Base-by-base conservation (phyloP, 257 asterid species). In the Ilex aquifolium region DNA sequence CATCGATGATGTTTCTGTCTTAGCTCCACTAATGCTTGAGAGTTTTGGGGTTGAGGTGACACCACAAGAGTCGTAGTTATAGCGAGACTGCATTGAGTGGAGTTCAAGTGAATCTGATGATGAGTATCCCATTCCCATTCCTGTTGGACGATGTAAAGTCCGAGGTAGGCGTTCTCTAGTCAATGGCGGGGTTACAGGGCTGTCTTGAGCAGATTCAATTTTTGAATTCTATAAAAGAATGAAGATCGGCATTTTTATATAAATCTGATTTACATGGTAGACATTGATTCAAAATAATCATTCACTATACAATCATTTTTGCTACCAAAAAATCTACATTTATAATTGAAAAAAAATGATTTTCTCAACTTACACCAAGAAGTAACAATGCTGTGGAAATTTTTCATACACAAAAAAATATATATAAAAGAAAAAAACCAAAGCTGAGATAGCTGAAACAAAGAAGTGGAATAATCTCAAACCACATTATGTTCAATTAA, bases 111-210 rank as follows among this genome's bases (percentile, higher is more conserved):
- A 83, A 56, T 84, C 95, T 0, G 95, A 77, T 0, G 97, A 83
- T 11, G 98, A 91, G 76, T 82, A 83, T 42, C 80, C 87, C 65
- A 66, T 68, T 42, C 57, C 69, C 55, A 50, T 52, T 42, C 57
- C 69, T 50, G 42, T 52, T 50, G 91, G 96, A 56, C 90, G 78
- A 49, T 68, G 61, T 42, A 80, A 69, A 13, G 96, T 70, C 40
- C 80, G 93, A 59, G 89, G 95, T 2, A 79, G 78, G 4, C 85
- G 86, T 75, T 92, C 97, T 58, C 80, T 76, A 44, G 78, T 85
- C 52, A 88, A 71, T 7, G 95, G 92, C 2, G 98, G 98, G 4
- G 96, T 88, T 49, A 92, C 92, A 0, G 97, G 97, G 73, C 95
- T 89, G 75, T 85, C 78, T 62, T 85, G 88, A 1, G 77, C 60